A percentile compares a stretch with the other conserved stretches of the same genome.
Conservation (phyloP, 305 asterid species). For the Fraxinus ornus region DNA sequence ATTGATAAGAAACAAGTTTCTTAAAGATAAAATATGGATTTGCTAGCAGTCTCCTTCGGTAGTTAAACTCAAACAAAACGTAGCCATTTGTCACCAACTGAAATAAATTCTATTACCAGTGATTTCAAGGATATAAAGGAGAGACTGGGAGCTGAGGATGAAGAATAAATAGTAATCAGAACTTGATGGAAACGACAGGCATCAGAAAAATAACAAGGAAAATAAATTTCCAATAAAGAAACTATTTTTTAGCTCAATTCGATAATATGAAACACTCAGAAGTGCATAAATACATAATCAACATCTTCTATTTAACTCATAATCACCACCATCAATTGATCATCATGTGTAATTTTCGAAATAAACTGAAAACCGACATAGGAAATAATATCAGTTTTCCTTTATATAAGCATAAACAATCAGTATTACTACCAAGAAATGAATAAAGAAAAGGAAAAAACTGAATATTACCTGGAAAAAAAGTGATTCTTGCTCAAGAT, state of each 20-base stretch:
- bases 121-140: slow-evolving; percentile 6
- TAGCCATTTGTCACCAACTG: slow-evolving; percentile 42
- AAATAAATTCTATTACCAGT: slow-evolving; percentile 31
- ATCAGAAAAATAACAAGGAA: not conserved
- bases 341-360: slow-evolving; percentile 20
- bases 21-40: slow-evolving; percentile 40
- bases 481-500: slow-evolving; percentile 28
- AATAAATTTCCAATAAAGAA: not conserved
- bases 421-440: slow-evolving; percentile 15
- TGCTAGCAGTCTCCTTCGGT: slow-evolving; percentile 52
- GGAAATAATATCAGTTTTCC: slow-evolving; percentile 5
- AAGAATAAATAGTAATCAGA: slow-evolving; percentile 13
- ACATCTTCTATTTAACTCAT: not conserved
- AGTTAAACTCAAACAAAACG: slow-evolving; percentile 47
- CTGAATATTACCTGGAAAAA: slow-evolving; percentile 40
- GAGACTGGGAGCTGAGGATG: slow-evolving; percentile 5
- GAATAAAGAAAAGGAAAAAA: slow-evolving; percentile 4
- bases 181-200: not conserved
- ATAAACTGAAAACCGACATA: slow-evolving; percentile 17
- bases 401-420: slow-evolving; percentile 16
- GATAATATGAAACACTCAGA: not conserved
- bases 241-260: not conserved
- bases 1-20: slow-evolving; percentile 38
- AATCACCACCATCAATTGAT: slow-evolving; percentile 2
- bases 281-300: not conserved